Evolutionary conservation across 2,329 filamentous ascomycete genomes (phyloP).

Genomic region (Pseudodiploospora longispora): DNA sequence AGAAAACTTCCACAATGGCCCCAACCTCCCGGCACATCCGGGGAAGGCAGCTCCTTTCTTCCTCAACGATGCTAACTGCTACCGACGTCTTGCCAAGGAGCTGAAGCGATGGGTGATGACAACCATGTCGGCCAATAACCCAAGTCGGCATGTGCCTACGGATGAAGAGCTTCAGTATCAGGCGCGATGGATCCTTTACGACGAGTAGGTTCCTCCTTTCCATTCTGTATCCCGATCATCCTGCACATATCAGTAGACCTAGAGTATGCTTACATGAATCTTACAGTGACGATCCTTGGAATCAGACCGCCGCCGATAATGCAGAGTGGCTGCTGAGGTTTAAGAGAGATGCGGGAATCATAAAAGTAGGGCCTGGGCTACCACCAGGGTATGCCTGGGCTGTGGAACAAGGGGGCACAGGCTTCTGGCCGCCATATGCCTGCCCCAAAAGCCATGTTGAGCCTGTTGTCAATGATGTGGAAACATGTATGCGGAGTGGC

Average conservation of each 20-base stretch:
- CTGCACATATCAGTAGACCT: background rate
- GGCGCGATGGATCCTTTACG: conserved; percentile 54
- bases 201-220: conserved; percentile 39
- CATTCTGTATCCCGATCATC: background rate
- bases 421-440: conserved; percentile 48
- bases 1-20: conserved; percentile 2
- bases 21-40: too few species aligned
- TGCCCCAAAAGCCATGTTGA: conserved; percentile 33
- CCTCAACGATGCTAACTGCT: conserved; percentile 54
- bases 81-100: conserved; percentile 45
- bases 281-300: conserved; percentile 37
- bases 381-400: conserved; percentile 35
- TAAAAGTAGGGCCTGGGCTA: conserved; percentile 44
- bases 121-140: conserved; percentile 52
- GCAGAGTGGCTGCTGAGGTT: conserved; percentile 56
- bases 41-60: conserved; percentile 31
- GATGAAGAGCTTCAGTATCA: conserved; percentile 58
- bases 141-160: conserved; percentile 48
- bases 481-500: conserved; percentile 26
- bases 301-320: conserved; percentile 27
- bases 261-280: conserved; percentile 41
- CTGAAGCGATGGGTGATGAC: conserved; percentile 44
- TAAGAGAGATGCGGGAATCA: conserved; percentile 49
- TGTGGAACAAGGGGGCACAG: conserved; percentile 41
- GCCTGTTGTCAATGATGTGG: conserved; percentile 24